Percentiles rank a stretch among this genome's conserved stretches.
phyloP scores from a whole-genome alignment of 345 rosid genomes.

The Eucalyptus curtisii region DNA sequence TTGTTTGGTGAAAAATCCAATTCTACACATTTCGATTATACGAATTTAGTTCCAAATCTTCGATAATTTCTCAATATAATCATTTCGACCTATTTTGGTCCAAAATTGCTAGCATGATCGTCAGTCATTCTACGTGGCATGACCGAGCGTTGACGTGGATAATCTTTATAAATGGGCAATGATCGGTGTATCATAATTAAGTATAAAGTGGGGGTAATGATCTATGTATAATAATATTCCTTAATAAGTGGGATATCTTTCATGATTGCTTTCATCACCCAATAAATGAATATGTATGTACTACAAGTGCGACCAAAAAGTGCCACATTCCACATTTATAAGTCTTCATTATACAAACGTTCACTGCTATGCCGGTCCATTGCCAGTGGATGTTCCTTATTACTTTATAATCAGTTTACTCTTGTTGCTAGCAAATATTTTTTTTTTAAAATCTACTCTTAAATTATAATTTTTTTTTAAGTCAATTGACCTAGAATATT shows the following conservation, averaged over 20 bases:
- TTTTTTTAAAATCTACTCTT: not conserved
- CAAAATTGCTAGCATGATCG: rapidly evolving
- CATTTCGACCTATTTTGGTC: rapidly evolving
- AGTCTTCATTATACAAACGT: not conserved
- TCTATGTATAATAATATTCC: not conserved
- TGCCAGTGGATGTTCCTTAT: not conserved
- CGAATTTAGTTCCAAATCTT: rapidly evolving
- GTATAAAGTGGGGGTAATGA: not conserved
- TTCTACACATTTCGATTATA: not conserved
- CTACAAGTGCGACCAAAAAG: not conserved
- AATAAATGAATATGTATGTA: not conserved
- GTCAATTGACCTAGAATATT: not conserved
- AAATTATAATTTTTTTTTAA: not conserved
- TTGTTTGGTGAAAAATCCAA: rapidly evolving
- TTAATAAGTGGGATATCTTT: not conserved
- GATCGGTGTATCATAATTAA: not conserved
- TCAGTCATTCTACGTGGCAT: not conserved
- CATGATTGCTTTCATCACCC: not conserved
- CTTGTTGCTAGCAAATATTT: not conserved
- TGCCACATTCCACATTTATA: not conserved
- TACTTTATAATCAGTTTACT: not conserved
- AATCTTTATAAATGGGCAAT: not conserved
- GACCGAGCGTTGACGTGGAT: rapidly evolving
- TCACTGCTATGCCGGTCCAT: not conserved
- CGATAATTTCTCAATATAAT: rapidly evolving